Conservation (phyloP, 2,329 filamentous ascomycete species). For the Aspergillus hortae region DNA sequence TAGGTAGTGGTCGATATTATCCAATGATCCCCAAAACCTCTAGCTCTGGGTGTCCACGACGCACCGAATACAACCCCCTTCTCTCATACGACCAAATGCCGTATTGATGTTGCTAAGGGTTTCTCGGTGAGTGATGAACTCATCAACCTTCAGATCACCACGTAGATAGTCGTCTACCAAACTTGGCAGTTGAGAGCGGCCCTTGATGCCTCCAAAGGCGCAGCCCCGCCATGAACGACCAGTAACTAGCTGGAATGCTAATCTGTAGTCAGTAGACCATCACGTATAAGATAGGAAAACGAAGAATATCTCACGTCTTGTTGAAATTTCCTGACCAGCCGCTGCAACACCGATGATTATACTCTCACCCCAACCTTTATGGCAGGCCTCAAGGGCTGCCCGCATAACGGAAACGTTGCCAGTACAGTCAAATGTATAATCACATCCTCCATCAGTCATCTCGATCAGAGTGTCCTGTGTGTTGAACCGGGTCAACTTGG, state of each 20-base stretch:
- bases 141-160: slow-evolving; percentile 91
- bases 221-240: slow-evolving; percentile 96
- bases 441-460: slow-evolving; percentile 95
- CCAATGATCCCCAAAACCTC: too few species aligned
- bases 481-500: slow-evolving; percentile 67
- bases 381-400: slow-evolving; percentile 90
- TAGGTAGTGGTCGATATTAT: too few species aligned
- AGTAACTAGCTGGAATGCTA: slow-evolving; percentile 96
- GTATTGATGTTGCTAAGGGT: slow-evolving; percentile 76
- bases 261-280: not conserved
- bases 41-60: slow-evolving; percentile 63
- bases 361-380: slow-evolving; percentile 98
- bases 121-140: slow-evolving; percentile 97
- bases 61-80: slow-evolving; percentile 91
- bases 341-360: slow-evolving; percentile 97
- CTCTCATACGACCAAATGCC: slow-evolving; percentile 89
- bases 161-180: slow-evolving; percentile 85
- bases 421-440: slow-evolving; percentile 99
- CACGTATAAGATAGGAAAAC: not conserved
- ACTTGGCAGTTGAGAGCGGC: slow-evolving; percentile 80
- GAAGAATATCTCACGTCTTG: slow-evolving; percentile 66
- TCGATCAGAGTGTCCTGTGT: slow-evolving; percentile 92
- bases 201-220: slow-evolving; percentile 96
- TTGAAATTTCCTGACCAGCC: slow-evolving; percentile 91
- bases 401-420: slow-evolving; percentile 96